Percentiles rank a stretch among this genome's conserved stretches.
Evolutionary conservation across 1,284 basidiomycete genomes (phyloP).

Genomic region (Omphalotus olearius): DNA sequence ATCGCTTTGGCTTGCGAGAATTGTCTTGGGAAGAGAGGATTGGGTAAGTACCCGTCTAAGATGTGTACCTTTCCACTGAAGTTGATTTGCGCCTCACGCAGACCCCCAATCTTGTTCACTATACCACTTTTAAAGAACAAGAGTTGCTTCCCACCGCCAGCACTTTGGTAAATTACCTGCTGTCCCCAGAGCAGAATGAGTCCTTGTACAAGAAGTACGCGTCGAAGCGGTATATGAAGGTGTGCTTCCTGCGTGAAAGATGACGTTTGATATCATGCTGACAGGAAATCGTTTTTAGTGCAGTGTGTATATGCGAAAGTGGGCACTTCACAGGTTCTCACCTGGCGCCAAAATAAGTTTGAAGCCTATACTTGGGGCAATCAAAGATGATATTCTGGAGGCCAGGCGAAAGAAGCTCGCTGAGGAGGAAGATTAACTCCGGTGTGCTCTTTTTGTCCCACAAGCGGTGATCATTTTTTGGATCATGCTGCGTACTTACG

Average conservation of each 20-base stretch:
- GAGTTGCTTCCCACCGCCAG: conserved; percentile 82
- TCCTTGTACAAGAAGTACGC: conserved; percentile 81
- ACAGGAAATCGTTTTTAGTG: conserved; percentile 31
- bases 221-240: conserved; percentile 79
- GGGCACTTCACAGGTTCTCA: conserved; percentile 56
- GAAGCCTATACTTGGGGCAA: conserved; percentile 36
- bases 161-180: conserved; percentile 85
- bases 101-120: conserved; percentile 70
- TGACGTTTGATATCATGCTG: background rate
- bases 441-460: too few species aligned
- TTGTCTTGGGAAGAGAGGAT: conserved; percentile 72
- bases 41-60: conserved; percentile 60
- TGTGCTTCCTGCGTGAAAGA: conserved; percentile 25
- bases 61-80: background rate
- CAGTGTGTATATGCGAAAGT: conserved; percentile 54
- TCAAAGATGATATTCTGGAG: conserved; percentile 40
- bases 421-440: background rate
- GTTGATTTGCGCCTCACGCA: conserved; percentile 13
- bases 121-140: conserved; percentile 82
- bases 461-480: too few species aligned
- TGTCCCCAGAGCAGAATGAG: conserved; percentile 38
- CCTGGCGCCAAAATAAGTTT: conserved; percentile 45
- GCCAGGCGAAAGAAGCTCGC: conserved; percentile 2
- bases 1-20: conserved; percentile 77
- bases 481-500: too few species aligned